These are phyloP conservation scores for Alternaria consortialis DNA, from an alignment of 2,329 filamentous ascomycete genomes.

Conservation along the genomic window DNA sequence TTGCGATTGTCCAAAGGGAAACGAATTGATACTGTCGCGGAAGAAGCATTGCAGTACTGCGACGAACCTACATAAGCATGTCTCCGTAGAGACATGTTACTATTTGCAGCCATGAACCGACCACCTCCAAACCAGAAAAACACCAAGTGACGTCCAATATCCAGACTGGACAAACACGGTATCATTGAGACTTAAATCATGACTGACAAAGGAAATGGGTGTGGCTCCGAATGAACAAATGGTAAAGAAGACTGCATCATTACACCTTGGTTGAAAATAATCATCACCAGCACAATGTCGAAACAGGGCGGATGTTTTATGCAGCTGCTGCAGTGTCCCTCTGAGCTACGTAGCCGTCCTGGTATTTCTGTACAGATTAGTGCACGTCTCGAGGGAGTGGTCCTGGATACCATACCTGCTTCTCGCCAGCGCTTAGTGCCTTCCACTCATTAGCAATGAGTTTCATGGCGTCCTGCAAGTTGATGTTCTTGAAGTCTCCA, in stretches of 20 bases:
- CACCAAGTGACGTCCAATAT: conserved; percentile 16
- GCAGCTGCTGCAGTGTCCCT: neutral
- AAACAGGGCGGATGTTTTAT: neutral
- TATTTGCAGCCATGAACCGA: neutral
- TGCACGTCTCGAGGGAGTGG: conserved; percentile 7
- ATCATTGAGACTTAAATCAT: neutral
- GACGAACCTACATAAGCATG: conserved; percentile 2
- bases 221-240: conserved; percentile 5
- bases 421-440: conserved; percentile 56
- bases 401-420: conserved; percentile 53
- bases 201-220: conserved; percentile 13
- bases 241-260: neutral
- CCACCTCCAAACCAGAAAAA: neutral
- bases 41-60: neutral
- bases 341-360: neutral
- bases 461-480: conserved; percentile 50
- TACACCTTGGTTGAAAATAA: neutral
- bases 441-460: conserved; percentile 60
- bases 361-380: conserved; percentile 20
- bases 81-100: conserved; percentile 2
- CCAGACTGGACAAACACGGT: conserved; percentile 26
- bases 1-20: neutral
- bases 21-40: neutral
- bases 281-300: conserved; percentile 23
- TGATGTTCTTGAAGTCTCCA: conserved; percentile 62